Evolutionary conservation across 345 rosid species (phyloP), one percentile per base, ranked within the genome.

Genomic region (Turnera subulata): DNA sequence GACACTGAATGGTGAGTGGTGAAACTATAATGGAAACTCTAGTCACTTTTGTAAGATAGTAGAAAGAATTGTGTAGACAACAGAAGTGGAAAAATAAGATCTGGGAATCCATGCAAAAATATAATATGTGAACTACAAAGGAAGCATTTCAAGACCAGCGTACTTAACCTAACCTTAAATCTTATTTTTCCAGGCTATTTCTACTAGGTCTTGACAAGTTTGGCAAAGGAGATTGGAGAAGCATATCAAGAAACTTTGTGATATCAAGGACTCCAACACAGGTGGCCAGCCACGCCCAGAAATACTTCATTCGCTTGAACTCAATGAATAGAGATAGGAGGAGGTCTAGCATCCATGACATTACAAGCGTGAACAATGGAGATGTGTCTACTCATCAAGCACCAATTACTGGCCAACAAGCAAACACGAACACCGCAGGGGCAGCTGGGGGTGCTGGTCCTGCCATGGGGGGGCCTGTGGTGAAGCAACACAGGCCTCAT

Each of bases 211-310:
- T 91, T 43, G 94, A 85, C 65, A 91, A 91, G 55, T 91, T 84
- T 50, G 97, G 97, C 48, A 91, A 91, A 79, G 97, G 97, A 52
- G 97, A 91, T 68, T 91, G 97, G 97, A 85, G 96, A 65, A 91
- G 94, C 88, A 91, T 91, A 62, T 85, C 97, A 11, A 82, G 97
- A 59, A 88, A 85, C 73, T 88, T 78, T 56, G 97, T 91, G 21
- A 76, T 82, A 52, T 84, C 97, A 54, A 84, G 97, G 64, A 91
- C 97, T 1, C 97, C 97, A 0, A 88, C 97, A 6, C 97, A 91
- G 69, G 97, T 91, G 19, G 97, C 97, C 1, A 91, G 97, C 24
- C 97, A 91, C 78, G 97, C 97, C 35, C 96, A 91, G 12, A 91
- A 91, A 56, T 91, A 91, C 74, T 91, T 88, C 79, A 85, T 91